Conservation (phyloP, 2,329 filamentous ascomycete genomes). For the Xylaria sp. region DNA sequence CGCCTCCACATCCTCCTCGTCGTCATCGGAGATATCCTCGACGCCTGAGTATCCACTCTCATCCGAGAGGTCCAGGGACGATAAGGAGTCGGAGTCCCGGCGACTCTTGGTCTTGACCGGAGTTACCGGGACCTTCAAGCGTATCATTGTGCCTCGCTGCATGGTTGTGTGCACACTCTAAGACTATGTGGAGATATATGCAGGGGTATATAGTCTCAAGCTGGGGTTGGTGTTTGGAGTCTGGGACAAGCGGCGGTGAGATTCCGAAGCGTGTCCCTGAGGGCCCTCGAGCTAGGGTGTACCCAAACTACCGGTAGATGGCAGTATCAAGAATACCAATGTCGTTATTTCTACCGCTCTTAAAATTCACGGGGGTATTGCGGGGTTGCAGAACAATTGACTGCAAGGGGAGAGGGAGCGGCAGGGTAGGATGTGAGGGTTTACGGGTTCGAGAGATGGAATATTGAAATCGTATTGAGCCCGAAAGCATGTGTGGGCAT, state of each 20-base stretch:
- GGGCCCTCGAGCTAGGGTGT: constrained; percentile 18
- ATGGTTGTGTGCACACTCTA: constrained; percentile 38
- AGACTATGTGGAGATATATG: constrained; percentile 43
- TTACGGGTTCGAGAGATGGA: constrained; percentile 24
- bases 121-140: constrained; percentile 58
- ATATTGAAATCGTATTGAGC: constrained; percentile 30
- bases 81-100: constrained; percentile 63
- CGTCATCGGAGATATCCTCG: constrained; percentile 80
- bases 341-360: neutral
- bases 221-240: constrained; percentile 32
- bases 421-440: constrained; percentile 17
- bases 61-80: constrained; percentile 71
- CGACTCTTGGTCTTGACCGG: constrained; percentile 60
- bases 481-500: constrained; percentile 39
- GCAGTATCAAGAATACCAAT: neutral
- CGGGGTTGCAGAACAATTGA: constrained; percentile 10
- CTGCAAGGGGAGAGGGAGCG: neutral
- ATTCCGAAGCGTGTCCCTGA: constrained; percentile 32
- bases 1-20: constrained; percentile 81
- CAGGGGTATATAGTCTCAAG: constrained; percentile 41
- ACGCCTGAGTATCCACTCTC: constrained; percentile 78
- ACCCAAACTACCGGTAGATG: constrained; percentile 20
- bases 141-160: constrained; percentile 57
- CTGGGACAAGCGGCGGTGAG: constrained; percentile 54
- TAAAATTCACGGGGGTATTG: neutral